These are phyloP conservation scores for Fusarium floridanum DNA, from an alignment of 2,329 filamentous ascomycete species.

Conservation along the genomic window DNA sequence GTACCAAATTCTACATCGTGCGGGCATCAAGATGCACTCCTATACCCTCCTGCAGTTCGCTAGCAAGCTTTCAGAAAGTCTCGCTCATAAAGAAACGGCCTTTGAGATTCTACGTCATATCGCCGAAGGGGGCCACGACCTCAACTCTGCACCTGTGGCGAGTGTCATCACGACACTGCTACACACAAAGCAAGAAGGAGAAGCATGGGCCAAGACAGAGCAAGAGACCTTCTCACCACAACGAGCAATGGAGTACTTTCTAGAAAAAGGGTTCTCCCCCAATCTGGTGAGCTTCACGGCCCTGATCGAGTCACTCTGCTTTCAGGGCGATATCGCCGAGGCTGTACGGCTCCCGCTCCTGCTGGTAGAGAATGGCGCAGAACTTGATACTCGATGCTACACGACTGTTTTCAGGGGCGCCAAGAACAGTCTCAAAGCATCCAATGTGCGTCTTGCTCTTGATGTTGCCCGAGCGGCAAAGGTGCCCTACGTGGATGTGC, in stretches of 20 bases:
- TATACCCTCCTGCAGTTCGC: constrained; percentile 65
- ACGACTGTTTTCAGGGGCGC: constrained; percentile 79
- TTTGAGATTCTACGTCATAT: constrained; percentile 56
- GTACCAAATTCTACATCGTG: constrained; percentile 50
- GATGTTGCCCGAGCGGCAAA: constrained; percentile 63
- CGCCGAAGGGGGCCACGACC: constrained; percentile 56
- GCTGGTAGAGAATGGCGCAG: constrained; percentile 59
- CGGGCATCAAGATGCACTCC: constrained; percentile 50
- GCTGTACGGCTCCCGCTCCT: constrained; percentile 52
- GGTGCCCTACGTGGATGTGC: constrained; percentile 52
- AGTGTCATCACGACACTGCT: constrained; percentile 73
- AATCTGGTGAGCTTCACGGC: constrained; percentile 75
- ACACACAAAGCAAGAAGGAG: constrained; percentile 44
- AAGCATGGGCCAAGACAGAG: constrained; percentile 34
- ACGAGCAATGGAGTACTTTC: constrained; percentile 56
- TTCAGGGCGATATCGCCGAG: constrained; percentile 57
- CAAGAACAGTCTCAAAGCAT: constrained; percentile 67
- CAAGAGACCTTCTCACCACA: constrained; percentile 48
- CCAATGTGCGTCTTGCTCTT: constrained; percentile 59
- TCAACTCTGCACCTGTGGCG: constrained; percentile 61
- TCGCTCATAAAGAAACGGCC: constrained; percentile 56
- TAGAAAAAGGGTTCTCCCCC: constrained; percentile 71
- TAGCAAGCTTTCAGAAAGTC: constrained; percentile 56
- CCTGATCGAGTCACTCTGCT: constrained; percentile 78
- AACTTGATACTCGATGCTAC: constrained; percentile 76